phyloP scores from a whole-genome alignment of 352 stramenopile genomes.

The Pythium diclinum region DNA sequence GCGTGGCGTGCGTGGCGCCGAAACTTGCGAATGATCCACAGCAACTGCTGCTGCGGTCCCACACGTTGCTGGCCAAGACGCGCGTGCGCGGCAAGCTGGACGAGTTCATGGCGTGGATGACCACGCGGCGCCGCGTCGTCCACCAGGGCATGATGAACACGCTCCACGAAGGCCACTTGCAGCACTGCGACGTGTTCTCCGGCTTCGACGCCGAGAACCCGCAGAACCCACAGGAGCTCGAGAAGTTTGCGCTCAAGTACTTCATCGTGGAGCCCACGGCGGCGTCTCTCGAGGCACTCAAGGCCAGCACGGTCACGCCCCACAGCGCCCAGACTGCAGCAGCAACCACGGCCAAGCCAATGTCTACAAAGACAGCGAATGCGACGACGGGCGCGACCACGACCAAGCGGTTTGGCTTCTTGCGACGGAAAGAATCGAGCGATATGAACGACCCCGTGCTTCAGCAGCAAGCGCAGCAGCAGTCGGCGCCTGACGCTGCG shows the following conservation, averaged over 20 bases:
- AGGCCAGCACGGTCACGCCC: not conserved
- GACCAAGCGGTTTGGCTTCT: slow-evolving; percentile 11
- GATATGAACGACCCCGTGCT: slow-evolving; percentile 3
- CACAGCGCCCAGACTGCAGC: not conserved
- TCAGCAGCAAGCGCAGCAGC: slow-evolving; percentile 13
- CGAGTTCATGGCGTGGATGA: slow-evolving; percentile 64
- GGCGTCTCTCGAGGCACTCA: not conserved
- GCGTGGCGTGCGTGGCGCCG: slow-evolving; percentile 50
- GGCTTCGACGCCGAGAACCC: slow-evolving; percentile 37
- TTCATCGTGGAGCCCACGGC: slow-evolving; percentile 17
- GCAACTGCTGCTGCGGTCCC: slow-evolving; percentile 32
- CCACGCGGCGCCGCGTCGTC: slow-evolving; percentile 38
- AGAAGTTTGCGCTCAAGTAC: slow-evolving; percentile 63
- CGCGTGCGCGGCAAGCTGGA: slow-evolving; percentile 56
- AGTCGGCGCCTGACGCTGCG: not conserved
- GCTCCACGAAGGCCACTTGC: slow-evolving; percentile 54
- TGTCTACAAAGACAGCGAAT: not conserved
- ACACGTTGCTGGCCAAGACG: slow-evolving; percentile 57
- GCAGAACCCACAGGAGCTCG: slow-evolving; percentile 9
- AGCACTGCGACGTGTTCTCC: slow-evolving; percentile 62
- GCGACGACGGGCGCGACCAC: slow-evolving; percentile 4
- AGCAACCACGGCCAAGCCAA: not conserved
- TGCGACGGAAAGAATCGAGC: slow-evolving; percentile 15
- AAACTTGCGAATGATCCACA: slow-evolving; percentile 20
- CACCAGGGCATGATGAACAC: slow-evolving; percentile 58